These are phyloP conservation scores for Chlorella vulgaris DNA, from an alignment of 139 green algal species.

Conservation along the genomic window DNA sequence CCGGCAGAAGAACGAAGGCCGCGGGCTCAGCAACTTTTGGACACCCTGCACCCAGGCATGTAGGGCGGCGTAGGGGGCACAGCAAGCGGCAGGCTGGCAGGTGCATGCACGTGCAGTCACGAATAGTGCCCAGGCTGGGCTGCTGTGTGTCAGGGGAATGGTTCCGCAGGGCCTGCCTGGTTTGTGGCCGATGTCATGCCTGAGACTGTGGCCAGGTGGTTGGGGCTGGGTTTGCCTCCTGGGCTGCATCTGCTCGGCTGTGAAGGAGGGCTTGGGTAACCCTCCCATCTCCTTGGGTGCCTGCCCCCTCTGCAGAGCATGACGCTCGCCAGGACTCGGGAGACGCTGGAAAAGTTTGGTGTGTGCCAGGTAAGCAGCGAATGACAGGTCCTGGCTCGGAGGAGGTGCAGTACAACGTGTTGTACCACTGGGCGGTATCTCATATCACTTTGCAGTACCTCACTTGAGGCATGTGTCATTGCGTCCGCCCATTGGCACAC, in stretches of 20 bases:
- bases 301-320: constrained; percentile 49
- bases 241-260: background rate
- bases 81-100: background rate
- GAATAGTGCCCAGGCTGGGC: background rate
- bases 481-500: no score
- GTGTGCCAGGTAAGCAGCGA: constrained; percentile 7
- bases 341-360: constrained; percentile 56
- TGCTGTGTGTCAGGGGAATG: no score
- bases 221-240: background rate
- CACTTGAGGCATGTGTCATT: no score
- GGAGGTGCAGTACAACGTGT: no score
- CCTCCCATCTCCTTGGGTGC: no score
- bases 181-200: no score
- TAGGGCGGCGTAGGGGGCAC: background rate
- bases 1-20: background rate
- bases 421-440: no score
- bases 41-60: background rate
- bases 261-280: background rate
- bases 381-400: background rate
- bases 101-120: background rate
- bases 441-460: no score
- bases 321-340: constrained; percentile 41
- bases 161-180: no score
- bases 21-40: background rate
- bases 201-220: no score